phyloP scores from a whole-genome alignment of 768 basidiomycete species.

The Russula compacta region DNA sequence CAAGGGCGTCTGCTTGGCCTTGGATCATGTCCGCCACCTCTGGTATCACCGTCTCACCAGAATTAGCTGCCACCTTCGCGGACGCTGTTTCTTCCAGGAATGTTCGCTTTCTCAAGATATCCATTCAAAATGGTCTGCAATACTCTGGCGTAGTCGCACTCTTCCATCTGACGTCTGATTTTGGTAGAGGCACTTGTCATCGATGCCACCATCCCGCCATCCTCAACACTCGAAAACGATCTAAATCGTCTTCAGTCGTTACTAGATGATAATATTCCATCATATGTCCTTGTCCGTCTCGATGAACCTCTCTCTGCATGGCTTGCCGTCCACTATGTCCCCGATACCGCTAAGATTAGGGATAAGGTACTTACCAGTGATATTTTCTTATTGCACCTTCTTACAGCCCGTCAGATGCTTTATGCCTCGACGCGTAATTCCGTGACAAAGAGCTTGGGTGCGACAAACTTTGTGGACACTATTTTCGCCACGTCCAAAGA shows the following conservation, averaged over 20 bases:
- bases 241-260: slow-evolving; percentile 47
- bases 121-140: slow-evolving; percentile 61
- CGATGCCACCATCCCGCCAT: slow-evolving; percentile 40
- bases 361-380: slow-evolving; percentile 49
- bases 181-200: slow-evolving; percentile 58
- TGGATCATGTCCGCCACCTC: slow-evolving; percentile 60
- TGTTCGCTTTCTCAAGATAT: slow-evolving; percentile 68
- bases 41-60: slow-evolving; percentile 55
- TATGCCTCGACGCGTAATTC: slow-evolving; percentile 73
- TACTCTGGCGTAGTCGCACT: slow-evolving; percentile 3
- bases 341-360: slow-evolving; percentile 70
- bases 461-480: slow-evolving; percentile 58
- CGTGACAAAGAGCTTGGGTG: slow-evolving; percentile 65
- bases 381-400: not conserved
- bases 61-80: slow-evolving; percentile 51
- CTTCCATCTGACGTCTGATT: slow-evolving; percentile 24
- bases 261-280: slow-evolving; percentile 52
- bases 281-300: slow-evolving; percentile 65
- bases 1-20: not conserved
- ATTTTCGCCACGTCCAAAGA: slow-evolving; percentile 71
- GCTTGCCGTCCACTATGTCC: slow-evolving; percentile 73
- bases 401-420: slow-evolving; percentile 52
- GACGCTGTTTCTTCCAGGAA: slow-evolving; percentile 40
- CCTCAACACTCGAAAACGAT: slow-evolving; percentile 52
- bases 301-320: slow-evolving; percentile 56